A percentile compares a stretch with the other conserved stretches of the same genome.
Conservation (phyloP, 768 basidiomycete genomes). For the Suillus bovinus region DNA sequence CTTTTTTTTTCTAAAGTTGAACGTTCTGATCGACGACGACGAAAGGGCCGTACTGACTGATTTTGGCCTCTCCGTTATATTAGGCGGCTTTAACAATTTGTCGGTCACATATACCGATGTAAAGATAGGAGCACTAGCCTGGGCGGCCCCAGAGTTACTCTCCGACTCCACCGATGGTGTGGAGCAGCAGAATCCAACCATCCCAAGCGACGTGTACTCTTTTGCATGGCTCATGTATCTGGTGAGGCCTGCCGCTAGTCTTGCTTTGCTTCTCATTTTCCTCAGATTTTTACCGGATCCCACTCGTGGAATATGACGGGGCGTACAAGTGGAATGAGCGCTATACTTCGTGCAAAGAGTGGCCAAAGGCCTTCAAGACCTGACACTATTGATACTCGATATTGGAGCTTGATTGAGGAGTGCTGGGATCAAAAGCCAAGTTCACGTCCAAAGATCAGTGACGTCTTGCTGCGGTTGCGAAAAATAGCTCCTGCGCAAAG, state of each 20-base stretch:
- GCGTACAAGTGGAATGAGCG: accelerated
- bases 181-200: neutral
- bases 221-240: constrained; percentile 3
- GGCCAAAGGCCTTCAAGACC: neutral
- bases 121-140: neutral
- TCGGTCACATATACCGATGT: neutral
- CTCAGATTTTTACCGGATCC: neutral
- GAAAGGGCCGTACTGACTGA: constrained; percentile 42
- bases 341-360: accelerated
- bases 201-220: neutral
- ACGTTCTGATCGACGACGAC: constrained; percentile 44
- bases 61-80: constrained; percentile 44
- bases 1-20: constrained; percentile 24
- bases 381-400: neutral
- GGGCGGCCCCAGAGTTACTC: neutral
- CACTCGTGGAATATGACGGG: neutral
- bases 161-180: neutral
- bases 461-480: neutral
- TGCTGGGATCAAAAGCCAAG: neutral
- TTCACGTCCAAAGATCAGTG: neutral
- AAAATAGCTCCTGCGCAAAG: constrained; percentile 9
- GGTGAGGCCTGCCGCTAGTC: neutral
- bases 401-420: neutral
- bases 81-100: neutral
- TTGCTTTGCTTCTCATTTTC: neutral